These are phyloP conservation scores for Hypoxylon sp. DNA, from an alignment of 2,329 filamentous ascomycete species.

Conservation along the genomic window DNA sequence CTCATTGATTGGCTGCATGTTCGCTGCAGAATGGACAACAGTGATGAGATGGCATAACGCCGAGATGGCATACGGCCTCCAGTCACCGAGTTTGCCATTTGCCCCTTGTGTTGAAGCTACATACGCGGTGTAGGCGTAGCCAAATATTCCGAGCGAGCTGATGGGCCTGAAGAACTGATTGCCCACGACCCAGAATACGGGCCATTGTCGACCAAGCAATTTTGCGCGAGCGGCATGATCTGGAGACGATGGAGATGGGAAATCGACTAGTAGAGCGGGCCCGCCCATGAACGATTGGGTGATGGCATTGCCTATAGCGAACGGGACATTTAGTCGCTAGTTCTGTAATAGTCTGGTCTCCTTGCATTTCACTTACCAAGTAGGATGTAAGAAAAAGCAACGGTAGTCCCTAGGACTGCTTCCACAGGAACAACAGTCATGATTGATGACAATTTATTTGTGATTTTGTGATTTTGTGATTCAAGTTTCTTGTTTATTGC, in stretches of 20 bases:
- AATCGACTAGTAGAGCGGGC: constrained; percentile 63
- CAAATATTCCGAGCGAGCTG: constrained; percentile 62
- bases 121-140: constrained; percentile 62
- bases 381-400: constrained; percentile 65
- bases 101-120: constrained; percentile 44
- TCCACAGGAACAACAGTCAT: constrained; percentile 47
- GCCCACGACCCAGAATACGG: constrained; percentile 65
- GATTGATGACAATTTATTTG: constrained; percentile 9
- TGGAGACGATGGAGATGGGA: constrained; percentile 58
- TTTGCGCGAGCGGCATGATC: constrained; percentile 60
- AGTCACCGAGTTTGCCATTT: constrained; percentile 56
- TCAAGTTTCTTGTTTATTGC: neutral
- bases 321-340: constrained; percentile 13
- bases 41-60: constrained; percentile 62
- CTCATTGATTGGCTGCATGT: constrained; percentile 67
- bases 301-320: constrained; percentile 63
- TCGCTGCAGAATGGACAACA: constrained; percentile 64
- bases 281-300: constrained; percentile 68
- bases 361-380: constrained; percentile 55
- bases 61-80: constrained; percentile 60
- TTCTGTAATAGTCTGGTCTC: neutral
- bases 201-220: constrained; percentile 65
- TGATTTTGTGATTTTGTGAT: neutral
- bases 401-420: constrained; percentile 61
- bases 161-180: constrained; percentile 68